These are phyloP conservation scores for Dendrocalamus sinicus DNA, from an alignment of 176 grass and related monocot genomes.

Conservation along the genomic window DNA sequence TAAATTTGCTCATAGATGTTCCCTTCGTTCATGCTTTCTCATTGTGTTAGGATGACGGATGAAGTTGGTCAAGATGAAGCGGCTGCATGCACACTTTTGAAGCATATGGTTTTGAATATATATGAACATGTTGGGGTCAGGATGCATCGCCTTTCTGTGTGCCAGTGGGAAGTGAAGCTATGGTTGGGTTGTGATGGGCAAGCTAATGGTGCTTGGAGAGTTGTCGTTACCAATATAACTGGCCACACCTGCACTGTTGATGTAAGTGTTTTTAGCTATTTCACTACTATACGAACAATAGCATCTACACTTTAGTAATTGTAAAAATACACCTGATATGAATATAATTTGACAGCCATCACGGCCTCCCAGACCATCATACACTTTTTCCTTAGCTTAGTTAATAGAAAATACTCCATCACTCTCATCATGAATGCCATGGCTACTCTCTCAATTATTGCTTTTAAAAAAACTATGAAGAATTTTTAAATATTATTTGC, in stretches of 20 bases:
- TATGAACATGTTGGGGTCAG: slow-evolving; percentile 91
- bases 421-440: slow-evolving; percentile 4
- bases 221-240: slow-evolving; percentile 93
- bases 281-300: slow-evolving; percentile 27
- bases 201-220: slow-evolving; percentile 90
- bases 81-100: slow-evolving; percentile 67
- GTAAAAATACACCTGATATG: not conserved
- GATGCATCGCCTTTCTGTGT: slow-evolving; percentile 97
- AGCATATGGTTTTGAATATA: slow-evolving; percentile 88
- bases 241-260: slow-evolving; percentile 96
- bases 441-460: not conserved
- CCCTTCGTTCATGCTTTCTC: slow-evolving; percentile 35
- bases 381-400: slow-evolving; percentile 18
- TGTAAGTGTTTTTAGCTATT: slow-evolving; percentile 62
- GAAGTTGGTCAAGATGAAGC: slow-evolving; percentile 67
- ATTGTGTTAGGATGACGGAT: slow-evolving; percentile 61
- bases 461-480: not conserved
- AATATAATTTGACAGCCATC: slow-evolving; percentile 3
- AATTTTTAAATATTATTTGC: slow-evolving; percentile 24
- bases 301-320: not conserved
- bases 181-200: slow-evolving; percentile 77
- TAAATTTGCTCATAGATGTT: slow-evolving; percentile 33
- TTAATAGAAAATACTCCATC: slow-evolving; percentile 27
- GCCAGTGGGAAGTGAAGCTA: slow-evolving; percentile 97
- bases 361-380: slow-evolving; percentile 2